Conservation (phyloP, 441 rosid genomes). For the Jatropha podagrica region DNA sequence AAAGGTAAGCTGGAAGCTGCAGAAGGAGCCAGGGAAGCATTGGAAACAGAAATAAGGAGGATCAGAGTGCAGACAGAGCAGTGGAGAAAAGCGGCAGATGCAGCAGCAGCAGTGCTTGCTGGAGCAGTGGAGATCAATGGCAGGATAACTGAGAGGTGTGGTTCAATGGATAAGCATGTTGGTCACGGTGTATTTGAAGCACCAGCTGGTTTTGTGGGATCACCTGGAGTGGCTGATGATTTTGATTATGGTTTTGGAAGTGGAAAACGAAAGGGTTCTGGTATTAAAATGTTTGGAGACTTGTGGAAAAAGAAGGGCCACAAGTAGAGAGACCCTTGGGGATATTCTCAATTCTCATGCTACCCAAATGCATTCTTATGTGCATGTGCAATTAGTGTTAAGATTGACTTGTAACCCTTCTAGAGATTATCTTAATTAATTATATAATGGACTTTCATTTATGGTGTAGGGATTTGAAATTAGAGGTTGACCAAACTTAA, state of each 20-base stretch:
- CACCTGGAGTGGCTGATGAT: constrained; percentile 61
- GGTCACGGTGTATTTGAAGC: constrained; percentile 49
- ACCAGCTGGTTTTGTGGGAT: constrained; percentile 50
- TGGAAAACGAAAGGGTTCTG: constrained; percentile 73
- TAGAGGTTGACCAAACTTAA: no score
- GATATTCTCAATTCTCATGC: no score
- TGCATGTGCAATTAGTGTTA: not conserved
- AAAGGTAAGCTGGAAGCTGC: constrained; percentile 55
- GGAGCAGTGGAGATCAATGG: constrained; percentile 62
- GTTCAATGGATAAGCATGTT: constrained; percentile 76
- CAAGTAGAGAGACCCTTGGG: constrained; percentile 33
- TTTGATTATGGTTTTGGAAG: constrained; percentile 61
- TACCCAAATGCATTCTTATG: not conserved
- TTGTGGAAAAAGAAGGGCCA: constrained; percentile 85
- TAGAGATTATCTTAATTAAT: no score
- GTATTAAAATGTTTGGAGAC: constrained; percentile 84
- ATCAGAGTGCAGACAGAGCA: constrained; percentile 89
- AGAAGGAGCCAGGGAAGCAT: constrained; percentile 56
- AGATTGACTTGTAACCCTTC: no score
- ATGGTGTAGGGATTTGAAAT: no score
- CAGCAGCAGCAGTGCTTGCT: constrained; percentile 86
- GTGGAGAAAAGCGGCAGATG: constrained; percentile 96
- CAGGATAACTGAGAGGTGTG: constrained; percentile 57
- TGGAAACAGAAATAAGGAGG: constrained; percentile 85
- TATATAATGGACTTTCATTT: no score